Percentiles rank a stretch among this genome's conserved stretches.
These are phyloP conservation scores for Tricholoma hemisulphureum DNA, from an alignment of 768 basidiomycete genomes.

Conservation along the genomic window DNA sequence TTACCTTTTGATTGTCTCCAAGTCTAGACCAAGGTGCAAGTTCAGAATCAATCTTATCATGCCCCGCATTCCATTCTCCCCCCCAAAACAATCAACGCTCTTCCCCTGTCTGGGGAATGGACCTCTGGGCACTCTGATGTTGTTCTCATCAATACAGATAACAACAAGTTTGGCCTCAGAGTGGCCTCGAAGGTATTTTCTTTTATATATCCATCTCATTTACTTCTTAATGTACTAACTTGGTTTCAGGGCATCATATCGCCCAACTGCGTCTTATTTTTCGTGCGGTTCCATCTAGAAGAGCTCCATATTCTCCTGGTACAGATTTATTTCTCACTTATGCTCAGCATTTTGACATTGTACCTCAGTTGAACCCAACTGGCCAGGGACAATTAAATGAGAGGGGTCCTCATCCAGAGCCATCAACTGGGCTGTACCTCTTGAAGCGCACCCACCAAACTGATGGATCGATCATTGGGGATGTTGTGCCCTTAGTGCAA, in stretches of 20 bases:
- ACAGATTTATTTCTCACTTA: background rate
- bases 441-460: background rate
- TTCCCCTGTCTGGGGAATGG: background rate
- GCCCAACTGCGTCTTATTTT: background rate
- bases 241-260: background rate
- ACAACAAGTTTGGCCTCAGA: slow-evolving; percentile 14
- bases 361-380: background rate
- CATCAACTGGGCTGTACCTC: too few species aligned
- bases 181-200: slow-evolving; percentile 30
- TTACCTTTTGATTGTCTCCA: slow-evolving; percentile 15
- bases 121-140: background rate
- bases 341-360: background rate
- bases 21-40: background rate
- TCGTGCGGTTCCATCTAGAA: background rate
- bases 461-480: background rate
- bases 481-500: slow-evolving; percentile 2
- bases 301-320: background rate
- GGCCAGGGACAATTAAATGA: too few species aligned
- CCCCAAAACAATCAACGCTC: background rate
- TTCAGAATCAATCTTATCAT: background rate
- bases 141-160: background rate
- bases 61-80: background rate
- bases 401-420: too few species aligned
- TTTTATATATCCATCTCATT: background rate
- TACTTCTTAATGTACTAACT: background rate